Evolutionary conservation across 352 stramenopile species (phyloP).

Genomic region (Phytopythium helicoides): DNA sequence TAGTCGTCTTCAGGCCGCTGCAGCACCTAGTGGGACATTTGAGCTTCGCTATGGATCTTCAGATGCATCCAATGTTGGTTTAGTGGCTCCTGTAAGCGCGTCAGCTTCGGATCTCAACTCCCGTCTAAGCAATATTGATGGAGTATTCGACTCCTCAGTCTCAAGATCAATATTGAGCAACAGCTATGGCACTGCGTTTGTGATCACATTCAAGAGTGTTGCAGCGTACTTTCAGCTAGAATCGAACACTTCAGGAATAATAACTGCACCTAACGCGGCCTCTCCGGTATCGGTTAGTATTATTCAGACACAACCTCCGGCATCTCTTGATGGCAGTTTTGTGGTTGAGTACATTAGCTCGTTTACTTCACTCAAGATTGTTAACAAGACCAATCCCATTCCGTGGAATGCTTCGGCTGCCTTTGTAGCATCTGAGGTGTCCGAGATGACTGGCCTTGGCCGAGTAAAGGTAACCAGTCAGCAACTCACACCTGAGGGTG

Average conservation of each 20-base stretch:
- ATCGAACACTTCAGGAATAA: constrained; percentile 1
- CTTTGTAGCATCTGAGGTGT: constrained; percentile 27
- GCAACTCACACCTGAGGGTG: constrained; percentile 48
- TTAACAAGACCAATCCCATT: constrained; percentile 26
- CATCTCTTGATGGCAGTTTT: constrained; percentile 48
- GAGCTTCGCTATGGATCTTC: constrained; percentile 42
- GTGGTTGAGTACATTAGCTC: constrained; percentile 39
- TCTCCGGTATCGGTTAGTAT: constrained; percentile 7
- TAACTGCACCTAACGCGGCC: constrained; percentile 13
- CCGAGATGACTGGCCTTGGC: constrained; percentile 45
- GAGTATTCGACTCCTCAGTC: constrained; percentile 32
- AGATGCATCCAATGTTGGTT: not conserved
- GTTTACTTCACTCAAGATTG: constrained; percentile 30
- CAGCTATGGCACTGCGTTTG: constrained; percentile 45
- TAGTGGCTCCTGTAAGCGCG: constrained; percentile 4
- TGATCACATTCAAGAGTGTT: constrained; percentile 53
- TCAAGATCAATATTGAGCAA: constrained; percentile 11
- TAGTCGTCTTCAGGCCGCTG: constrained; percentile 10
- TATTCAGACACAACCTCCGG: constrained; percentile 29
- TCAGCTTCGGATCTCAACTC: constrained; percentile 28
- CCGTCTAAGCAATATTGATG: constrained; percentile 22
- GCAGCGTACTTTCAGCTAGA: constrained; percentile 35
- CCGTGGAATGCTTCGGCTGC: constrained; percentile 49
- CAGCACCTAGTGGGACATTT: constrained; percentile 31
- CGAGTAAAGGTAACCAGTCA: constrained; percentile 37